Evolutionary conservation across 2,329 filamentous ascomycete genomes (phyloP).

Genomic region (Mycosphaerelloides madeirae): DNA sequence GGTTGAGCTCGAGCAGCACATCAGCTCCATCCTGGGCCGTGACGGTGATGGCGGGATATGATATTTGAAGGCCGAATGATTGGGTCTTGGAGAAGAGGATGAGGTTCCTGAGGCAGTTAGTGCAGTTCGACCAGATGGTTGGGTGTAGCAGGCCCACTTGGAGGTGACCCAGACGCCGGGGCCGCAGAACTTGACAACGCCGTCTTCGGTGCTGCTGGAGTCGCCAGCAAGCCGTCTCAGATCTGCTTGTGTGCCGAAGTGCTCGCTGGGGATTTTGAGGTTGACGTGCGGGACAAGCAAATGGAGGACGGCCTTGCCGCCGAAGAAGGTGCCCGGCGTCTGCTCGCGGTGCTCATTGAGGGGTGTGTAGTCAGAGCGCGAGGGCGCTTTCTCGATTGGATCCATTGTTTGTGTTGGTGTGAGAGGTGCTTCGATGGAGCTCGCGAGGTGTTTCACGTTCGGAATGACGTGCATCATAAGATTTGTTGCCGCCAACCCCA

Average conservation of each 20-base stretch:
- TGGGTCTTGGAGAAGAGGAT: conserved; percentile 59
- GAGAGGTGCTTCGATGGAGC: neutral
- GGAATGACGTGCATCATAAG: too few species aligned
- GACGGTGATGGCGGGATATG: conserved; percentile 69
- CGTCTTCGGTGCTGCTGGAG: conserved; percentile 19
- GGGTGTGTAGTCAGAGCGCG: conserved; percentile 47
- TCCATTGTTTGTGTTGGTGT: conserved; percentile 1
- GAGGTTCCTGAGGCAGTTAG: conserved; percentile 44
- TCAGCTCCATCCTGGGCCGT: conserved; percentile 64
- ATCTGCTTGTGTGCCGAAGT: conserved; percentile 47
- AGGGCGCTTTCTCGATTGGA: conserved; percentile 3
- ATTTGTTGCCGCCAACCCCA: too few species aligned
- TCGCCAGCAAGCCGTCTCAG: conserved; percentile 20
- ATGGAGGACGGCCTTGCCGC: conserved; percentile 66
- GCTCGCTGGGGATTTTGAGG: conserved; percentile 53
- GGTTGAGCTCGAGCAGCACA: conserved; percentile 65
- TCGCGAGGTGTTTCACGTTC: too few species aligned
- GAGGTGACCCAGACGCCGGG: conserved; percentile 48
- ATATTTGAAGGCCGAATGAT: conserved; percentile 60
- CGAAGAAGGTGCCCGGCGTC: conserved; percentile 68
- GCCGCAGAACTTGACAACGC: conserved; percentile 17
- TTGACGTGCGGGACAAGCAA: conserved; percentile 54
- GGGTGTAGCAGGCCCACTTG: conserved; percentile 27
- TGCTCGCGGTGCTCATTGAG: conserved; percentile 66
- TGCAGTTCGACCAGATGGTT: neutral